Base-by-base conservation (phyloP, 768 basidiomycete species). In the Boletales sp. region DNA sequence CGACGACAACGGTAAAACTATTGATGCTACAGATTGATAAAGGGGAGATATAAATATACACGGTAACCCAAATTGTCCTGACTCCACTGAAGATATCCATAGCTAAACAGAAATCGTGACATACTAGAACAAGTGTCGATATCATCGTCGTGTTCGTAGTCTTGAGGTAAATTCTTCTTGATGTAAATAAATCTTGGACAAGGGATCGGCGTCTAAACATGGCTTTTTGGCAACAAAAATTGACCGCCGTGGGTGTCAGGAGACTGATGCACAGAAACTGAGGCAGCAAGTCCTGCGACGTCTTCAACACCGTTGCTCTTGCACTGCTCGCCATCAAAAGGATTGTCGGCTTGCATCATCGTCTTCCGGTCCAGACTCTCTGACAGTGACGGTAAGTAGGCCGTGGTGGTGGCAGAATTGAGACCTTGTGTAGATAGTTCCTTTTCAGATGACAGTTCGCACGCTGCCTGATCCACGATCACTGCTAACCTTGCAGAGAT, bases 211-310 rank as follows among this genome's bases (percentile, higher is more conserved):
- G 25, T 28, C 25, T 28, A 28, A 7, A 28, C 25, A 28, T 28
- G 25, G 25, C 4, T 28, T 7, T 28, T 28, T 28, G 25, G 7
- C 1, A 7, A 7, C 4, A 7, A 28, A 28, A 28, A 3, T 28
- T 28, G 25, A 28, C 25, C 43, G 4, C 32, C 8, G 36, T 49
- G 49, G 30, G 30, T 28, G 17, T 48, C 18, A 6, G 28, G 19
- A 18, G 33, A 40, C 41, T 38, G 50, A 44, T 35, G 39, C 30
- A 25, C 13, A 4, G 51, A 53, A 42, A 31, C 51, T 4, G 54
- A 59, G 25, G 57, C 44, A 17, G 50, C 50, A 1, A 60, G 50
- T 41, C 21, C 48, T 52, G 55, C 54, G 21, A 62, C 4, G 13
- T 56, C 59, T 49, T 59, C 53, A 7, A 44, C 48, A 15, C 33